A percentile compares a stretch with the other conserved stretches of the same genome.
These are phyloP conservation scores for Sorghum bicolor DNA, from an alignment of 176 grass and related monocot species.

Conservation along the genomic window DNA sequence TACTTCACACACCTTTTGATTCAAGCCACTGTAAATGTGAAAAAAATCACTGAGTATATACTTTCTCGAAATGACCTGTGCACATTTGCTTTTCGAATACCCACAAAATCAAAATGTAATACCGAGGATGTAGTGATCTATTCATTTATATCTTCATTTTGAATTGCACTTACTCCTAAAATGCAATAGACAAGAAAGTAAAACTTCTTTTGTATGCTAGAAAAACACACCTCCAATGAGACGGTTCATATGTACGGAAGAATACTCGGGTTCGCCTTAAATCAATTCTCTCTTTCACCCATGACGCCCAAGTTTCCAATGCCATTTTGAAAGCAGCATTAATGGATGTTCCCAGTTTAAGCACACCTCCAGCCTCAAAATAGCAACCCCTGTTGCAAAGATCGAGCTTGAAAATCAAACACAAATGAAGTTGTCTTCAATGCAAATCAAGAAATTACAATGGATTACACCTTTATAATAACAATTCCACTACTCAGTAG, in stretches of 20 bases:
- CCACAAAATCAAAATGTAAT: not conserved
- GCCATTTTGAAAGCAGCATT: slow-evolving; percentile 88
- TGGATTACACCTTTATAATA: not conserved
- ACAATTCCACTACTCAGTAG: not conserved
- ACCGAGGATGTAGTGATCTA: not conserved
- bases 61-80: not conserved
- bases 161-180: not conserved
- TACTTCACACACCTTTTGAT: slow-evolving; percentile 78
- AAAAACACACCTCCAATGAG: slow-evolving; percentile 85
- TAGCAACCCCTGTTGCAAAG: slow-evolving; percentile 84
- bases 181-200: not conserved
- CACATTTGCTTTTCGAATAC: not conserved
- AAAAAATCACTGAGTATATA: not conserved
- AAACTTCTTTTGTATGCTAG: not conserved
- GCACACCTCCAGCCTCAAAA: slow-evolving; percentile 71
- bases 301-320: slow-evolving; percentile 86
- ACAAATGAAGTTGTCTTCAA: not conserved
- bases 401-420: slow-evolving; percentile 14
- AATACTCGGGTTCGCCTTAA: slow-evolving; percentile 70
- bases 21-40: slow-evolving; percentile 57
- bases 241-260: slow-evolving; percentile 93
- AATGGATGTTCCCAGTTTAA: slow-evolving; percentile 86
- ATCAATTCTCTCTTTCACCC: slow-evolving; percentile 72
- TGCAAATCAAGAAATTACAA: not conserved
- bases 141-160: not conserved